Evolutionary conservation across 1,139 yeast species (phyloP).

Genomic region (Hemisphaericaspora subhashii): DNA sequence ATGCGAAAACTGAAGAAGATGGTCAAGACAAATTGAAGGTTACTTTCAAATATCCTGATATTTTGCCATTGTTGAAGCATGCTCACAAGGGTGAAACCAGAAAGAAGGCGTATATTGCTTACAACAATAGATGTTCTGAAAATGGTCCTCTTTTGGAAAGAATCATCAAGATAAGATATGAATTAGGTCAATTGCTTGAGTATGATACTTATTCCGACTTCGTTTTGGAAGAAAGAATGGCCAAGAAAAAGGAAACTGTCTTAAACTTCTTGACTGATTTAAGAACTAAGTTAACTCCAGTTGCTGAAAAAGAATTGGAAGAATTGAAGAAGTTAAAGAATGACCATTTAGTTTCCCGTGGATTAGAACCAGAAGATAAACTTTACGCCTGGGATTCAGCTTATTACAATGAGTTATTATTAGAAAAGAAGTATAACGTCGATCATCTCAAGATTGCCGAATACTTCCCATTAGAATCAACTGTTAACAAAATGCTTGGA

Average conservation of each 20-base stretch:
- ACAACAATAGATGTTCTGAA: constrained; percentile 62
- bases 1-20: constrained; percentile 45
- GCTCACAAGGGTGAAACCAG: constrained; percentile 67
- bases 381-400: constrained; percentile 76
- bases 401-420: constrained; percentile 61
- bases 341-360: constrained; percentile 47
- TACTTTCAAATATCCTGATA: constrained; percentile 80
- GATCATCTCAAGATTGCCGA: constrained; percentile 72
- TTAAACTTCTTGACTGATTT: constrained; percentile 61
- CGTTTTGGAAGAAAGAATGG: constrained; percentile 77
- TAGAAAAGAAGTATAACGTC: constrained; percentile 68
- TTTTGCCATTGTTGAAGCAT: constrained; percentile 71
- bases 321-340: constrained; percentile 53
- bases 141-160: constrained; percentile 61
- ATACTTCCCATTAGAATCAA: constrained; percentile 71
- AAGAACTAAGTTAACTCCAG: constrained; percentile 53
- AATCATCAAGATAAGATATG: constrained; percentile 59
- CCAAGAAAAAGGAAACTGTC: constrained; percentile 63
- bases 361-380: constrained; percentile 37
- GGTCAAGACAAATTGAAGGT: constrained; percentile 54
- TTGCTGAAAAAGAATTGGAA: constrained; percentile 57
- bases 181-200: constrained; percentile 64
- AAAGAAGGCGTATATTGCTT: constrained; percentile 61
- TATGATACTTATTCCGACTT: constrained; percentile 68
- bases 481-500: constrained; percentile 65